These are phyloP conservation scores for Salix brachista DNA, from an alignment of 345 rosid species.

Conservation along the genomic window DNA sequence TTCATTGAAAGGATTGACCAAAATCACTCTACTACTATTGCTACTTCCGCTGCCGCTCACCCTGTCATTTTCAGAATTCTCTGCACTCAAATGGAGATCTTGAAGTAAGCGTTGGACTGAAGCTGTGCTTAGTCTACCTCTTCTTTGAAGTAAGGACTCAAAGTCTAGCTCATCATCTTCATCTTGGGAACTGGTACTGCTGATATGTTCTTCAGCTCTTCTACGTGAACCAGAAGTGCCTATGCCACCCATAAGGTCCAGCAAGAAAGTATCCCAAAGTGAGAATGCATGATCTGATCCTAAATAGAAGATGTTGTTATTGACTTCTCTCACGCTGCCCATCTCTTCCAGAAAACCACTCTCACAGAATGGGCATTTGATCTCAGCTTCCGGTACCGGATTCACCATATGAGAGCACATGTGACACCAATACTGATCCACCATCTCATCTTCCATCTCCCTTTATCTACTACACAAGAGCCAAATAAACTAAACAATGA, in stretches of 20 bases:
- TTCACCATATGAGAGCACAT: conserved; percentile 47
- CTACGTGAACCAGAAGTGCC: conserved; percentile 16
- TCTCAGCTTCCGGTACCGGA: conserved; percentile 35
- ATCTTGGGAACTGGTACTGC: conserved; percentile 9
- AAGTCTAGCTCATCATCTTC: conserved; percentile 25
- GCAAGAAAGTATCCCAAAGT: conserved; percentile 37
- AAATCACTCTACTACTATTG: conserved; percentile 16
- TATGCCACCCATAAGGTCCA: conserved; percentile 36
- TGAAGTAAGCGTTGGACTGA: conserved; percentile 24
- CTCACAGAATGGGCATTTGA: conserved; percentile 54
- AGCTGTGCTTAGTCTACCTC: conserved; percentile 21
- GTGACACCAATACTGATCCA: conserved; percentile 60
- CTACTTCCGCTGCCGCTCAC: conserved; percentile 2
- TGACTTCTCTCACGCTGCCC: conserved; percentile 7
- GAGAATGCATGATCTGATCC: conserved; percentile 32
- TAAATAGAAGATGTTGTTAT: conserved; percentile 18
- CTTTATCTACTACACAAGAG: conserved; percentile 12
- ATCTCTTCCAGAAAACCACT: conserved; percentile 57
- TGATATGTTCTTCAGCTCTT: conserved; percentile 16
- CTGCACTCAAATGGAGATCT: conserved; percentile 14
- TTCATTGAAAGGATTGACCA: conserved; percentile 37
- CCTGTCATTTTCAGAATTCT: conserved; percentile 16
- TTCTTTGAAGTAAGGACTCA: conserved; percentile 22
- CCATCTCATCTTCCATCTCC: conserved; percentile 54
- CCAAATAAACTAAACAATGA: not conserved